Evolutionary conservation across 2,329 filamentous ascomycete genomes (phyloP), one percentile per base, ranked within the genome.

Genomic region (Fulvia fulva): DNA sequence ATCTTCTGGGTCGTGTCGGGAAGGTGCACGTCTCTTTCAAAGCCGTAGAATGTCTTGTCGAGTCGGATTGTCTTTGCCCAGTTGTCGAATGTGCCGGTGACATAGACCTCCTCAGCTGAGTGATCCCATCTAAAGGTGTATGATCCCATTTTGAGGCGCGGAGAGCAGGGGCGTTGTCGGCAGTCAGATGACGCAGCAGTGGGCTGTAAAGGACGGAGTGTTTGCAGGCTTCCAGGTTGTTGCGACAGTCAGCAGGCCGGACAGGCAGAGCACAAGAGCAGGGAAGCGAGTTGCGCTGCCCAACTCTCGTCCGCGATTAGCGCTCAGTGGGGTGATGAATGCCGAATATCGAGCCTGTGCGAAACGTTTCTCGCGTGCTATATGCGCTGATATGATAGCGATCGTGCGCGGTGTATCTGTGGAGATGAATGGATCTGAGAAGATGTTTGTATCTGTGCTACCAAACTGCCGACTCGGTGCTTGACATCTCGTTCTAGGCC

Each of bases 51-150:
- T 43, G 85, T 81, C 78, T 90, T 91, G 50, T 91, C 86, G 58
- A 99, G 83, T 79, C 89, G 84, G 74, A 93, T 84, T 57, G 86
- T 91, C 81, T 94, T 93, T 66, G 83, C 83, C 94, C 94, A 99
- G 78, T 90, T 83, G 77, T 97, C 93, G 73, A 97, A 97, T 63
- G 90, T 93, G 73, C 94, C 94, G 43, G 93, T 97, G 68, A 97
- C 94, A 76, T 88, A 93, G 74, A 97, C 93, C 73, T 95, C 89
- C 67, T 87, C 83, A 73, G 89, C 92, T 68, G 86, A 80, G 74
- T 94, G 87, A 72, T 53, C 49, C 55, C 55, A 47, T 11, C 47
- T 12, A 19, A 50, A 50, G 47, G 26, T 50, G 26, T 50, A 50
- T 50, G 50, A 52, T 23, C 34, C 50, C 50, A 52, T 37, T 7